Conservation (phyloP, 2,329 filamentous ascomycete genomes). For the Alternaria alternata region DNA sequence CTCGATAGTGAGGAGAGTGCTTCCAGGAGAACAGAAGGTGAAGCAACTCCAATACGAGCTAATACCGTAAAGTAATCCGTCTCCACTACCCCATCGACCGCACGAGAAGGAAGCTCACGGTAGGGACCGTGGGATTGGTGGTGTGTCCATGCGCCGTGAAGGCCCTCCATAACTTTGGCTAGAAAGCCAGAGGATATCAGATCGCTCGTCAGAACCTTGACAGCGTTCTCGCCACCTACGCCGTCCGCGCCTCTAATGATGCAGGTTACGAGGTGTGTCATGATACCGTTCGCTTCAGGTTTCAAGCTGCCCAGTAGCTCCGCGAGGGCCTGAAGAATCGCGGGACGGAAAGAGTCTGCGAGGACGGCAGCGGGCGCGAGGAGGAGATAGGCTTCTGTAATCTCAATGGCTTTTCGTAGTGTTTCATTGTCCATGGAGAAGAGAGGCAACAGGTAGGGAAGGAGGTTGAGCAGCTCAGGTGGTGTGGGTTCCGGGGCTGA, state of each 20-base stretch:
- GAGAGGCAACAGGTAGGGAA: slow-evolving; percentile 56
- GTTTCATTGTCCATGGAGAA: slow-evolving; percentile 60
- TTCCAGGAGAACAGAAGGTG: slow-evolving; percentile 71
- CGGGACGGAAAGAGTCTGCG: slow-evolving; percentile 51
- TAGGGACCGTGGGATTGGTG: slow-evolving; percentile 83
- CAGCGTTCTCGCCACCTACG: slow-evolving; percentile 60
- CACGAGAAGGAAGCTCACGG: slow-evolving; percentile 67
- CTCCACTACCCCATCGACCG: slow-evolving; percentile 77
- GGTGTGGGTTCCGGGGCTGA: slow-evolving; percentile 53
- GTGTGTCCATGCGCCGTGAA: slow-evolving; percentile 57
- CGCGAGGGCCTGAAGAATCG: slow-evolving; percentile 51
- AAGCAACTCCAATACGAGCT: slow-evolving; percentile 77
- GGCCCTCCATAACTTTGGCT: slow-evolving; percentile 59
- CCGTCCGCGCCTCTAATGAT: slow-evolving; percentile 60
- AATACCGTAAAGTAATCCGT: slow-evolving; percentile 87
- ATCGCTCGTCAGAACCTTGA: slow-evolving; percentile 61
- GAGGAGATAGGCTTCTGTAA: slow-evolving; percentile 59
- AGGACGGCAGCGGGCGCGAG: slow-evolving; percentile 58
- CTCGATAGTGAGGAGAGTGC: slow-evolving; percentile 54
- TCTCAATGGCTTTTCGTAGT: slow-evolving; percentile 58
- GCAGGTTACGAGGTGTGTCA: slow-evolving; percentile 57
- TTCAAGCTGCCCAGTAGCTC: slow-evolving; percentile 58
- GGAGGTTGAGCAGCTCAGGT: slow-evolving; percentile 53
- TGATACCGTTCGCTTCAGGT: slow-evolving; percentile 57
- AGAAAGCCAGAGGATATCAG: slow-evolving; percentile 67